Evolutionary conservation across 495 filamentous ascomycete genomes (phyloP), one percentile per base, ranked within the genome.

Genomic region (Rostrohypoxylon terebratum): DNA sequence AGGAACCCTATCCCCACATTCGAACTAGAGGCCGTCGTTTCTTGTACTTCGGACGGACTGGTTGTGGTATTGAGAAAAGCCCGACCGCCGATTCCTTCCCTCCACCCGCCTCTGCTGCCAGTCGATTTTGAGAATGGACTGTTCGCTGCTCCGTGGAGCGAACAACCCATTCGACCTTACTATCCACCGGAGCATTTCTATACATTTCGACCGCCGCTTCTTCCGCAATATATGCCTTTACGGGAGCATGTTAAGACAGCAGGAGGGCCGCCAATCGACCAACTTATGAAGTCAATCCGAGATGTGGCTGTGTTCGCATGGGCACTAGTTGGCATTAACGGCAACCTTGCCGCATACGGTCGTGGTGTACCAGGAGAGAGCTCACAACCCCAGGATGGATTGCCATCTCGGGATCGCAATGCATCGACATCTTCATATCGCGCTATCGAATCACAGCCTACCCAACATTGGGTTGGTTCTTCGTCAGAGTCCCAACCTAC

Each of bases 1-100:
- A 65, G 66, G 28, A 71, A 70, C 48, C 71, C 59, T 44, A 73
- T 73, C 23, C 78, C 81, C 18, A 76, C 75, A 8, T 82, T 91
- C 59, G 93, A 96, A 74, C 81, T 97, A 40, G 93, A 97, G 79
- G 93, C 93, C 11, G 93, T 97, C 18, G 90, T 96, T 40, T 96
- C 93, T 5, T 97, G 93, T 77, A 94, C 93, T 1, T 96, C 94
- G 1, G 94, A 96, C 77, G 93, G 93, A 10, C 82, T 97, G 11
- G 93, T 96, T 8, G 93, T 96, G 16, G 90, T 95, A 31, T 83
- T 97, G 10, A 91, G 93, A 44, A 88, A 87, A 54, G 93, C 93
- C 28, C 85, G 91, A 25, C 90, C 93, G 16, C 83, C 88, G 3
- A 89, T 93, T 44, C 91, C 92, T 14, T 81, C 83, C 31, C 81